Conservation (phyloP, 495 filamentous ascomycete species). For the Trichoderma erinaceum region DNA sequence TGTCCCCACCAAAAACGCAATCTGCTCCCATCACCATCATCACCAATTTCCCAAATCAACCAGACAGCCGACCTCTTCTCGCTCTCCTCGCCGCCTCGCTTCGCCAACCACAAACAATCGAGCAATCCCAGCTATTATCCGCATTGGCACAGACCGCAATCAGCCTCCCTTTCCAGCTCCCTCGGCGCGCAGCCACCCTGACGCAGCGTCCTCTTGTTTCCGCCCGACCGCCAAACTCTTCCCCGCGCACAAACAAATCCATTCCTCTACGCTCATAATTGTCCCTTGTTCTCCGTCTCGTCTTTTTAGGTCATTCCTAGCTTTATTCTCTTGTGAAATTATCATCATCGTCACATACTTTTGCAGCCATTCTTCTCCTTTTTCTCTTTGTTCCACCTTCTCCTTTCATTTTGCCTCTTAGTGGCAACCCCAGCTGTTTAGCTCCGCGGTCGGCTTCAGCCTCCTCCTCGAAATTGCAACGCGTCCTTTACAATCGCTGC, state of each 20-base stretch:
- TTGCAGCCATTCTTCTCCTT: not conserved
- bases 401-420: not conserved
- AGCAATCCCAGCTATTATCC: not conserved
- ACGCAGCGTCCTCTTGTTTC: not conserved
- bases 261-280: not conserved
- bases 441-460: not conserved
- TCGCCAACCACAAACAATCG: not conserved
- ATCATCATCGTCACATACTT: not conserved
- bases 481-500: not conserved
- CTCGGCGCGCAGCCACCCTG: not conserved
- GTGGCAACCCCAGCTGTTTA: not conserved
- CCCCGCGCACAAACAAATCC: conserved; percentile 1
- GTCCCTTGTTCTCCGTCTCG: not conserved
- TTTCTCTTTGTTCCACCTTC: not conserved
- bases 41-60: not conserved
- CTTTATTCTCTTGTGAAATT: not conserved
- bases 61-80: conserved; percentile 1
- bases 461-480: conserved; percentile 2
- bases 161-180: not conserved
- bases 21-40: conserved; percentile 10
- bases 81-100: not conserved
- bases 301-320: not conserved
- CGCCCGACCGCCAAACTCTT: not conserved
- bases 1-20: conserved; percentile 10
- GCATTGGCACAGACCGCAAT: not conserved